Conservation (phyloP, 2,329 filamentous ascomycete genomes). For the Sarocladium strictum region DNA sequence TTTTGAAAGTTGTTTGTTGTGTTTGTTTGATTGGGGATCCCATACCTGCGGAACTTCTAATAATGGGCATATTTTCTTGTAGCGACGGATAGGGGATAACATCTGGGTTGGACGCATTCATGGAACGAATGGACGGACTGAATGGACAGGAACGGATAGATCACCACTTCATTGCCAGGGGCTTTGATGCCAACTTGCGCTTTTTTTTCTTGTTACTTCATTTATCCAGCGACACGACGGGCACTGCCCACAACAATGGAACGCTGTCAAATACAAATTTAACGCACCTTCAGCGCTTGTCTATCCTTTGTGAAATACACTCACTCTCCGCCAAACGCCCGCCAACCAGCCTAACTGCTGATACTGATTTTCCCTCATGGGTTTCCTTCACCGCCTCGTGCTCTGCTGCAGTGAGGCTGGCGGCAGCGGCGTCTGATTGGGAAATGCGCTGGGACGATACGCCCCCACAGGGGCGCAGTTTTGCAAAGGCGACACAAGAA, state of each 20-base stretch:
- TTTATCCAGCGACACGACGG: background rate
- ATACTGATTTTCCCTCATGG: too few relatives aligned
- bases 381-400: conserved; percentile 8
- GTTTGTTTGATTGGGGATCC: background rate
- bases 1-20: background rate
- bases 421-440: conserved; percentile 7
- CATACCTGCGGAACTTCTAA: background rate
- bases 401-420: conserved; percentile 9
- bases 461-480: conserved; percentile 6
- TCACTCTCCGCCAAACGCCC: too few relatives aligned
- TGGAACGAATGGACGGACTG: background rate
- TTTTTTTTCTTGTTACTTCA: background rate
- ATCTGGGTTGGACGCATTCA: background rate
- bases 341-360: too few relatives aligned
- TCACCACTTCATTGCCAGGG: conserved; percentile 9
- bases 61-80: conserved; percentile 5
- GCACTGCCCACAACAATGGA: background rate
- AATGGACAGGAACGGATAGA: conserved; percentile 4
- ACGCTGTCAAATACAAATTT: background rate
- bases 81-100: background rate
- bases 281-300: too few relatives aligned
- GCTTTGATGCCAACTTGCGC: background rate
- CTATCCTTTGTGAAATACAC: too few relatives aligned
- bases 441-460: background rate
- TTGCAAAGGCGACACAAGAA: background rate